phyloP scores from a whole-genome alignment of 2,329 filamentous ascomycete genomes.

The Tolypocladium tundrense region DNA sequence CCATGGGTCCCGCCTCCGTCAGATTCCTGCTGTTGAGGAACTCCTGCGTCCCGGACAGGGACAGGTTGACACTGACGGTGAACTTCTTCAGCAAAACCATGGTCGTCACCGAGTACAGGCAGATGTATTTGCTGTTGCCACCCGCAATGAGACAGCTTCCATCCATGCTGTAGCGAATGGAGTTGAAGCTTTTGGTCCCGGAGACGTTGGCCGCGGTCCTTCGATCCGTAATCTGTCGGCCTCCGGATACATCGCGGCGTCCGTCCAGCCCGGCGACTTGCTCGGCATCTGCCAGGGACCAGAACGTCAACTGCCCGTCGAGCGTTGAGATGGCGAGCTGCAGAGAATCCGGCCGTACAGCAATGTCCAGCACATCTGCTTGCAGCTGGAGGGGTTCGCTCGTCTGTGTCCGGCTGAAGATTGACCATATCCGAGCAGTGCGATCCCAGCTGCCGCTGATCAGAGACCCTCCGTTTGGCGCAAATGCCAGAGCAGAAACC shows the following conservation, averaged over 20 bases:
- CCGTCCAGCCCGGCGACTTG: conserved; percentile 83
- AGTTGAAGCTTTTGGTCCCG: conserved; percentile 82
- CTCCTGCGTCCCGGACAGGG: conserved; percentile 89
- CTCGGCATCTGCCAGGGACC: conserved; percentile 79
- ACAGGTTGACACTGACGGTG: conserved; percentile 92
- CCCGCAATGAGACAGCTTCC: conserved; percentile 82
- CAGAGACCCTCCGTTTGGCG: conserved; percentile 72
- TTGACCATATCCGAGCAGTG: conserved; percentile 91
- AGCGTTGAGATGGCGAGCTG: conserved; percentile 88
- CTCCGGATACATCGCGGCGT: conserved; percentile 84
- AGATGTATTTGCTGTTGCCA: conserved; percentile 98
- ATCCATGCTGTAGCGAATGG: conserved; percentile 84
- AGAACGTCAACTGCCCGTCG: conserved; percentile 91
- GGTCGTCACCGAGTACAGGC: conserved; percentile 87
- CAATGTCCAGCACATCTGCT: conserved; percentile 78
- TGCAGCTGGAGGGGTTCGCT: conserved; percentile 89
- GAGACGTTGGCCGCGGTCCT: conserved; percentile 83
- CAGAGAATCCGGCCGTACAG: conserved; percentile 79
- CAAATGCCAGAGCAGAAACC: conserved; percentile 78
- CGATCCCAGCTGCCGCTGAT: conserved; percentile 95
- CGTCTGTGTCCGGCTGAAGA: conserved; percentile 88
- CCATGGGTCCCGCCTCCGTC: conserved; percentile 79
- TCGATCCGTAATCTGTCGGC: conserved; percentile 78
- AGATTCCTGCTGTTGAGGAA: conserved; percentile 88
- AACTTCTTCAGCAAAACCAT: conserved; percentile 90